Evolutionary conservation across 2,329 filamentous ascomycete genomes (phyloP), one percentile per base, ranked within the genome.

Genomic region (Juglanconis oblonga): DNA sequence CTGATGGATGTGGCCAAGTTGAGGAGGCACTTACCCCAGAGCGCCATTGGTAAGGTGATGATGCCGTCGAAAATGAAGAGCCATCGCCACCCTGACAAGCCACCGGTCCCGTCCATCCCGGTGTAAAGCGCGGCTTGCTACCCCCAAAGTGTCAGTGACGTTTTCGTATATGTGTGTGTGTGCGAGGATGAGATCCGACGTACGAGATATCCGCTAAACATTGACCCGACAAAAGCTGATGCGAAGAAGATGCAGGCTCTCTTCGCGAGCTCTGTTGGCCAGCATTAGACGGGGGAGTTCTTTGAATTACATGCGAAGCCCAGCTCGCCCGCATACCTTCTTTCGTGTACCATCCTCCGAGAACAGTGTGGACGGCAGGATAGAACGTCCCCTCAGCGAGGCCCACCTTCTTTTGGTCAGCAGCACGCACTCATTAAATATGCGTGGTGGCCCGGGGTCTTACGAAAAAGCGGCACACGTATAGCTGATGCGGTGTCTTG

Each of bases 41-140:
- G 31, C 7, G 71, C 71, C 17, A 72, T 67, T 7, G 71, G 70
- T 8, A 73, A 45, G 0, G 68, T 71, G 11, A 73, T 72, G 8
- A 69, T 64, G 5, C 69, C 69, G 35, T 73, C 70, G 3, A 64
- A 55, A 1, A 70, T 64, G 49, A 70, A 71, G 1, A 71, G 62
- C 69, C 69, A 71, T 14, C 68, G 54, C 67, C 68, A 70, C 4
- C 68, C 68, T 3, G 67, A 62, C 0, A 68, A 50, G 2, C 68
- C 66, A 6, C 50, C 50, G 1, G 63, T 61, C 14, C 68, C 69
- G 14, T 69, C 64, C 35, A 71, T 63, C 7, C 64, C 63, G 2
- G 64, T 64, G 49, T 70, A 69, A 1, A 65, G 54, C 11, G 67
- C 68, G 10, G 68, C 64, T 65, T 71, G 66, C 50, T 62, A 17